Percentiles rank a stretch among this genome's conserved stretches.
These are phyloP conservation scores for Kwoniella sp. DNA, from an alignment of 768 basidiomycete genomes.

Conservation along the genomic window DNA sequence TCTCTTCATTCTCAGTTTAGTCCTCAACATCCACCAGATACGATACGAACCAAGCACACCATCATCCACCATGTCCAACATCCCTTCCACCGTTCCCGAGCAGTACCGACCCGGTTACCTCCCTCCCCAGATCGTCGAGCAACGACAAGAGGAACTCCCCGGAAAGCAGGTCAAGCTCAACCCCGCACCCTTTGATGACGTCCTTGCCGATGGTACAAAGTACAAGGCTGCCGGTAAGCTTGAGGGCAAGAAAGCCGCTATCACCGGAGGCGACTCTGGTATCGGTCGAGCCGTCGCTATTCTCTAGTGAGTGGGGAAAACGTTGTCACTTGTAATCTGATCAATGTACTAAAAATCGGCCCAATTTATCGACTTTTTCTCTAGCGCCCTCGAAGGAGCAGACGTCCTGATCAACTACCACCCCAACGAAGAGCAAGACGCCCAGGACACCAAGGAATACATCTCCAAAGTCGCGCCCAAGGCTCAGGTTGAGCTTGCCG, in stretches of 20 bases:
- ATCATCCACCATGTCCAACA: conserved; percentile 26
- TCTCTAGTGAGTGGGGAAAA: conserved; percentile 43
- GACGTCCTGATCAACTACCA: conserved; percentile 40
- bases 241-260: conserved; percentile 60
- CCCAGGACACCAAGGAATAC: conserved; percentile 55
- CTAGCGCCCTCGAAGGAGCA: conserved; percentile 52
- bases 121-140: conserved; percentile 47
- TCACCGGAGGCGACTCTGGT: conserved; percentile 62
- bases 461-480: conserved; percentile 59
- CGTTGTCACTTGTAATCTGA: background rate
- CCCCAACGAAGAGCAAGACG: conserved; percentile 58
- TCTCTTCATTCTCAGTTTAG: background rate
- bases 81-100: conserved; percentile 51
- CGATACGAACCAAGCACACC: too few relatives aligned
- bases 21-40: background rate
- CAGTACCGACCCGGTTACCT: conserved; percentile 52
- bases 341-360: background rate
- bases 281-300: conserved; percentile 60
- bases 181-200: conserved; percentile 56
- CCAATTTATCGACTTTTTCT: background rate
- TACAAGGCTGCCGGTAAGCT: conserved; percentile 62
- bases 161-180: conserved; percentile 46
- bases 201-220: conserved; percentile 59
- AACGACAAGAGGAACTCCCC: conserved; percentile 51
- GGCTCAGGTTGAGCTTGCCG: conserved; percentile 57